Percentiles rank a stretch among this genome's conserved stretches.
phyloP scores from a whole-genome alignment of 2,329 filamentous ascomycete species.

The Tolypocladium inflatum region DNA sequence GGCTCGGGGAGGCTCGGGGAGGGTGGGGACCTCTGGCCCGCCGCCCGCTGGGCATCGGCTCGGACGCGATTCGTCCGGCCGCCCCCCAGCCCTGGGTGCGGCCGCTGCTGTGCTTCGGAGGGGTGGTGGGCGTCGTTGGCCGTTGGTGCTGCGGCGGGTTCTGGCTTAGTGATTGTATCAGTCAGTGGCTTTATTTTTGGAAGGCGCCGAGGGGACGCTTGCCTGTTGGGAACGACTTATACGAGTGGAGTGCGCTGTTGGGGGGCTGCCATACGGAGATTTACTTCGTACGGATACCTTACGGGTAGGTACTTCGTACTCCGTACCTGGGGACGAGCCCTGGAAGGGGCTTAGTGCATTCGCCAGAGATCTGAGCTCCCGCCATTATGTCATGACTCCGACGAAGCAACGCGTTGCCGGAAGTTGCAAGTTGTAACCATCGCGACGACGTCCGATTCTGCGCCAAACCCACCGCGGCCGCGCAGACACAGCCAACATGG shows the following conservation, averaged over 20 bases:
- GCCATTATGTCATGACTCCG: neutral
- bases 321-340: neutral
- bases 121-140: neutral
- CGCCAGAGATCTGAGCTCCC: neutral
- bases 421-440: too few species aligned
- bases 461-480: neutral
- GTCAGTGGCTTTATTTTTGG: neutral
- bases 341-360: neutral
- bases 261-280: too few species aligned
- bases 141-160: neutral
- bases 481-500: conserved; percentile 2
- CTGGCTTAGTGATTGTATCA: neutral
- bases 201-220: neutral
- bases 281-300: too few species aligned
- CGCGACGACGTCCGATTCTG: neutral
- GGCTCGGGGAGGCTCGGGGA: neutral
- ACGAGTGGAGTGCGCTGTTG: neutral
- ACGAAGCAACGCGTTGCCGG: neutral
- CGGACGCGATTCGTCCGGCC: neutral
- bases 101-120: neutral
- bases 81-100: neutral
- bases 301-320: too few species aligned
- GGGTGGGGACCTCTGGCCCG: neutral
- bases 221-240: neutral
- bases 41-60: neutral